Conservation (phyloP, 306 rosid genomes). For the Pterocarpus santalinus region DNA sequence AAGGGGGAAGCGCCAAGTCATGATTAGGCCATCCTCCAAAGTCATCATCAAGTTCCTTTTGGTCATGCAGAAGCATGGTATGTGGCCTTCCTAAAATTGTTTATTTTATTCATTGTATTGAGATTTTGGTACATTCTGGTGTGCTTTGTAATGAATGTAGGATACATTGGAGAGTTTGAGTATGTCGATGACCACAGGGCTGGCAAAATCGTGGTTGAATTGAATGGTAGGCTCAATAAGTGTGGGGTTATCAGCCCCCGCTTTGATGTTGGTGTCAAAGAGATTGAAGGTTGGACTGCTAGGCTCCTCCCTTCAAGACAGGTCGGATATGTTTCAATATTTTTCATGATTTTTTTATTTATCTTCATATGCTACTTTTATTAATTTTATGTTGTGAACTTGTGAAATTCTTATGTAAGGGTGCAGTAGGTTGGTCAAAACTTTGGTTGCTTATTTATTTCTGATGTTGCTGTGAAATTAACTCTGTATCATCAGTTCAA, state of each 20-base stretch:
- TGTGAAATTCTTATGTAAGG: background rate
- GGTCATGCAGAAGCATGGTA: conserved; percentile 63
- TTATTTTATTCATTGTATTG: background rate
- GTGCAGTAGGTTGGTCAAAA: background rate
- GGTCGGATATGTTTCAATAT: conserved; percentile 30
- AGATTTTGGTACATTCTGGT: background rate
- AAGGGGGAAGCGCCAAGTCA: conserved; percentile 62
- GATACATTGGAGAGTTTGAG: conserved; percentile 64
- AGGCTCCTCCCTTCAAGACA: conserved; percentile 65
- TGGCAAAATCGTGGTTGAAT: conserved; percentile 62
- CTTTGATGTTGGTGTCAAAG: conserved; percentile 61
- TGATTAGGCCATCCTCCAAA: conserved; percentile 63
- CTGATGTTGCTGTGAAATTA: background rate
- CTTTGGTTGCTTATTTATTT: conserved; percentile 20
- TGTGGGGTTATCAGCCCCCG: conserved; percentile 67
- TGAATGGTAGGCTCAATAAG: conserved; percentile 62
- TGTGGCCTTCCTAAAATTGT: background rate
- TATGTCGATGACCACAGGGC: conserved; percentile 63
- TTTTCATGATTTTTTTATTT: background rate
- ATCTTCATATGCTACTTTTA: background rate
- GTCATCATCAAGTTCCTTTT: conserved; percentile 57
- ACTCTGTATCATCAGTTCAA: background rate
- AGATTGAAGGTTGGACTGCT: conserved; percentile 63
- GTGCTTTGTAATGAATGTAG: conserved; percentile 7
- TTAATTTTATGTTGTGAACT: background rate